A percentile compares a stretch with the other conserved stretches of the same genome.
These are phyloP conservation scores for Brassica nigra DNA, from an alignment of 345 rosid species.

Conservation along the genomic window DNA sequence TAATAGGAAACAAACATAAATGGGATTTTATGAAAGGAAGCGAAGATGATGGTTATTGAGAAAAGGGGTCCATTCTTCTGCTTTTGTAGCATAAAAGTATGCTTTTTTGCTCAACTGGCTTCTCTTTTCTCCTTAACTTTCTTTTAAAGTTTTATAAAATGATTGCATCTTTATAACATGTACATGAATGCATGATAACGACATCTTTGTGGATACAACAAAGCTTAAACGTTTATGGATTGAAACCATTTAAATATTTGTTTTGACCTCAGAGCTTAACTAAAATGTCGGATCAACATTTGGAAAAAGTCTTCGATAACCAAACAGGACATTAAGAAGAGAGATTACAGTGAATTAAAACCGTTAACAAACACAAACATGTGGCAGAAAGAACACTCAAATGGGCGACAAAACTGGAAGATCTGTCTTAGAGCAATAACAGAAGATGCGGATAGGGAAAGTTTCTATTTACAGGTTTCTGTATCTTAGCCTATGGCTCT, in stretches of 20 bases:
- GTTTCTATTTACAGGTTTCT: slow-evolving; percentile 17
- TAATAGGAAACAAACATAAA: slow-evolving; percentile 7
- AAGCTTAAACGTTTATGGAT: not conserved
- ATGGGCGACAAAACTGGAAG: not conserved
- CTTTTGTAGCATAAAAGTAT: slow-evolving; percentile 10
- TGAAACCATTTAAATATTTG: not conserved
- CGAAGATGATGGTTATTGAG: slow-evolving; percentile 23
- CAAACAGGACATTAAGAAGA: not conserved
- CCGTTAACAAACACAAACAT: slow-evolving; percentile 11
- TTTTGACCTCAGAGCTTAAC: not conserved
- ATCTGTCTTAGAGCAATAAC: not conserved
- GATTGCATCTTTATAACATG: slow-evolving; percentile 21
- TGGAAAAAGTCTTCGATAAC: not conserved
- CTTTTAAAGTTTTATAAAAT: slow-evolving; percentile 23
- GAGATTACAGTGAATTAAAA: slow-evolving; percentile 8
- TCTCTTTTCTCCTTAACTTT: slow-evolving; percentile 20
- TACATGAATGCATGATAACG: slow-evolving; percentile 10
- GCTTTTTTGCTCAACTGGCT: slow-evolving; percentile 19
- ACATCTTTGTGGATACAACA: slow-evolving; percentile 3
- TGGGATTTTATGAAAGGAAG: slow-evolving; percentile 32
- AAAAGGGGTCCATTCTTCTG: slow-evolving; percentile 24
- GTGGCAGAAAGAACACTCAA: slow-evolving; percentile 19
- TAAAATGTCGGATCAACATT: slow-evolving; percentile 7
- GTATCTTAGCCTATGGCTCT: slow-evolving; percentile 39
- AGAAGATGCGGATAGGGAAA: slow-evolving; percentile 16